phyloP scores from a whole-genome alignment of 345 rosid species.

The Microcos paniculata region DNA sequence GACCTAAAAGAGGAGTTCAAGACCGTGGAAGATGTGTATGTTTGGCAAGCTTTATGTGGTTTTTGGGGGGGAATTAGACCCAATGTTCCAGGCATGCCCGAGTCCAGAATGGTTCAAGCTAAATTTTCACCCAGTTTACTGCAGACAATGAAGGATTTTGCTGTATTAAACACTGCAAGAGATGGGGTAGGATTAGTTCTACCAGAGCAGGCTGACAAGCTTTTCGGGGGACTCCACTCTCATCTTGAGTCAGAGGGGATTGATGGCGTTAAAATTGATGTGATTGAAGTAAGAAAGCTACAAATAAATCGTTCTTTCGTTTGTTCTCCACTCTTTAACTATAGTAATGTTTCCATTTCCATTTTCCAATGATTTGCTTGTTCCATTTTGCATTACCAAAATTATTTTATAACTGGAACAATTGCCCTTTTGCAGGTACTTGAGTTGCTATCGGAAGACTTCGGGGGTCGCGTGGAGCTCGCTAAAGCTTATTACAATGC shows the following conservation, averaged over 20 bases:
- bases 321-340: not conserved
- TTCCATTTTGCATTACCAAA: too few relatives aligned
- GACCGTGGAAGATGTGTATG: slow-evolving; percentile 70
- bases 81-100: slow-evolving; percentile 52
- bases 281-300: slow-evolving; percentile 66
- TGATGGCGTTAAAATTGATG: slow-evolving; percentile 94
- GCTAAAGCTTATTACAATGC: slow-evolving; percentile 81
- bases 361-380: too few relatives aligned
- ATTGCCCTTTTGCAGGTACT: slow-evolving; percentile 38
- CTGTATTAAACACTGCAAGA: slow-evolving; percentile 62
- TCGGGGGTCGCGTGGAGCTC: slow-evolving; percentile 88
- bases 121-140: slow-evolving; percentile 61
- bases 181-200: slow-evolving; percentile 67
- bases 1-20: slow-evolving; percentile 75
- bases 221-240: slow-evolving; percentile 80
- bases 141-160: slow-evolving; percentile 78
- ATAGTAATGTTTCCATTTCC: not conserved
- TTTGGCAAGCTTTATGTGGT: slow-evolving; percentile 95
- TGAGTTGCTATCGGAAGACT: slow-evolving; percentile 78
- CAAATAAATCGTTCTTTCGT: not conserved
- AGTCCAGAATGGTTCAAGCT: slow-evolving; percentile 37
- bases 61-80: slow-evolving; percentile 93
- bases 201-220: slow-evolving; percentile 53
- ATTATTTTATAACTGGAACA: too few relatives aligned
- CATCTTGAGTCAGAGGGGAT: slow-evolving; percentile 59